Conservation (phyloP, 306 rosid genomes). For the Phaseolus lunatus region DNA sequence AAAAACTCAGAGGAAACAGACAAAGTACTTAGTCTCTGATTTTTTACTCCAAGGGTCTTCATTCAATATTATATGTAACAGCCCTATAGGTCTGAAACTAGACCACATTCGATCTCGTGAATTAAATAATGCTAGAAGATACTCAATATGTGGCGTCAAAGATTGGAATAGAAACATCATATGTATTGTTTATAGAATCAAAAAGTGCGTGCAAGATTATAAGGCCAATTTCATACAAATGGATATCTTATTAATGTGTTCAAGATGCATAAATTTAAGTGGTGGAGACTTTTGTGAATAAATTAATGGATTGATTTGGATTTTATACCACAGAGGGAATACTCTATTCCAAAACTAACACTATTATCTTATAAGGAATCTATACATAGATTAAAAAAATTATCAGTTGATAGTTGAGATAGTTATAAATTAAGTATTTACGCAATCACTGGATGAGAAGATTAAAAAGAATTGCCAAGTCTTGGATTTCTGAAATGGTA, state of each 20-base stretch:
- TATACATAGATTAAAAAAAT: neutral
- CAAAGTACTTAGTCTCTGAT: slow-evolving; percentile 60
- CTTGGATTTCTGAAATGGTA: neutral
- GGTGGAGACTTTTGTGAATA: slow-evolving; percentile 58
- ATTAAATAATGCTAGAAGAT: slow-evolving; percentile 21
- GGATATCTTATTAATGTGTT: slow-evolving; percentile 57
- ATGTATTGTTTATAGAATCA: slow-evolving; percentile 52
- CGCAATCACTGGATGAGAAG: neutral
- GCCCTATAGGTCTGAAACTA: slow-evolving; percentile 39
- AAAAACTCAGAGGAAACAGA: slow-evolving; percentile 46
- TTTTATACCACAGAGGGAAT: slow-evolving; percentile 45
- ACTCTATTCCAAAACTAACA: slow-evolving; percentile 5
- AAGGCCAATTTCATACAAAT: slow-evolving; percentile 32
- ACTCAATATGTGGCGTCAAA: slow-evolving; percentile 47
- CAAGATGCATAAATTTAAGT: slow-evolving; percentile 59
- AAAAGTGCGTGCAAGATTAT: slow-evolving; percentile 49
- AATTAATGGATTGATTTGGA: slow-evolving; percentile 41
- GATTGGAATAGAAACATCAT: slow-evolving; percentile 77
- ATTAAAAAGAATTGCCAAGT: neutral
- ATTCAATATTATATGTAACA: slow-evolving; percentile 11
- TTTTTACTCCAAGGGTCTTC: slow-evolving; percentile 53
- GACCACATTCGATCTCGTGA: slow-evolving; percentile 44
- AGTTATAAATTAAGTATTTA: neutral
- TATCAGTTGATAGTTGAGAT: neutral
- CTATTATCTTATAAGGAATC: neutral